These are phyloP conservation scores for Penicillium sp. DNA, from an alignment of 2,329 filamentous ascomycete species.

Conservation along the genomic window DNA sequence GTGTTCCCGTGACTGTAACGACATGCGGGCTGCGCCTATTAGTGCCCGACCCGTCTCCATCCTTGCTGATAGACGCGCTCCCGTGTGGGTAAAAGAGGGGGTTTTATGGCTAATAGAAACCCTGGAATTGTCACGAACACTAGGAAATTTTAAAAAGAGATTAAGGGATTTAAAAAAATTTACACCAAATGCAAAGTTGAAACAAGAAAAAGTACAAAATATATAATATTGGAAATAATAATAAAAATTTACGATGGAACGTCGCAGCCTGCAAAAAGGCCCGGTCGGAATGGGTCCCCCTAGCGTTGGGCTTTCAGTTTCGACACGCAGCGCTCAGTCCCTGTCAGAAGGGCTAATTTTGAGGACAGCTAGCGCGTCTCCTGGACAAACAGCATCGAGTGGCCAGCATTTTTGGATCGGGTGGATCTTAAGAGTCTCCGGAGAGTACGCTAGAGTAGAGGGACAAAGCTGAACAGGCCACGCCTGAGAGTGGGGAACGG, in stretches of 20 bases:
- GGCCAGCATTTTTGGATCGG: constrained; percentile 21
- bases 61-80: constrained; percentile 28
- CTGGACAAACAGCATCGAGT: constrained; percentile 24
- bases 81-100: constrained; percentile 23
- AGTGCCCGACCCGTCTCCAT: constrained; percentile 28
- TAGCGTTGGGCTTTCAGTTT: constrained; percentile 10
- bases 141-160: background rate
- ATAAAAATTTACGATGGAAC: constrained; percentile 2
- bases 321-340: constrained; percentile 21
- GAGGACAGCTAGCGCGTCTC: constrained; percentile 21
- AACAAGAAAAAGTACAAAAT: background rate
- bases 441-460: constrained; percentile 1
- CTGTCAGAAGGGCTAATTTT: constrained; percentile 14
- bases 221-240: background rate
- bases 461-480: constrained; percentile 18
- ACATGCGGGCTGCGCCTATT: constrained; percentile 31
- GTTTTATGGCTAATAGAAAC: constrained; percentile 1
- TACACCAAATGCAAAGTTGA: background rate
- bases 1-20: constrained; percentile 27
- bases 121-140: background rate
- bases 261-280: constrained; percentile 15
- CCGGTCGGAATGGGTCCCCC: constrained; percentile 18
- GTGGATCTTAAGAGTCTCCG: constrained; percentile 10
- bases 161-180: background rate
- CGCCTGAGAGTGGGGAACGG: constrained; percentile 30